Percentiles rank a stretch among this genome's conserved stretches.
phyloP scores from a whole-genome alignment of 352 stramenopile genomes.

The Pythium rhizo-oryzae region DNA sequence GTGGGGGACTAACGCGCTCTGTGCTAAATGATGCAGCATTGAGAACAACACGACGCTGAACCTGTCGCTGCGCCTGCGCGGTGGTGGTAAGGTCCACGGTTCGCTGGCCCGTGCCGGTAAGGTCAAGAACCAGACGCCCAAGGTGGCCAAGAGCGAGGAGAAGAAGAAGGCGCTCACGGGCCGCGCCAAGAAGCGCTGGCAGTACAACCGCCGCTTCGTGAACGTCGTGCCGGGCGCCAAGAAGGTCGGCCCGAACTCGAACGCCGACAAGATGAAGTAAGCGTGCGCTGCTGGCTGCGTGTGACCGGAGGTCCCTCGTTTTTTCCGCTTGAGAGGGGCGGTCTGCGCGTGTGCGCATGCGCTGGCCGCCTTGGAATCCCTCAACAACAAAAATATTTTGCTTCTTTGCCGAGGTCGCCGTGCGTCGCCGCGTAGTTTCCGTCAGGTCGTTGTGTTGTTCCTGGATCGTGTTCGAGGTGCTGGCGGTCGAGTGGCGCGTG shows the following conservation, averaged over 20 bases:
- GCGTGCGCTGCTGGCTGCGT: neutral
- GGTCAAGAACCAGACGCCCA: slow-evolving; percentile 99
- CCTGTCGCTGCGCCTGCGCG: slow-evolving; percentile 94
- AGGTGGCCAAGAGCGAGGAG: slow-evolving; percentile 99
- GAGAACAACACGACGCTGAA: slow-evolving; percentile 97
- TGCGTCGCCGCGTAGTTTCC: slow-evolving; percentile 4
- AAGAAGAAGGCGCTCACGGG: slow-evolving; percentile 97
- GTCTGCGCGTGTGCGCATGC: neutral
- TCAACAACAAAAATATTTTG: slow-evolving; percentile 27
- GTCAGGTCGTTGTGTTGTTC: slow-evolving; percentile 1
- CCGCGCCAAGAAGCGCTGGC: slow-evolving; percentile 99
- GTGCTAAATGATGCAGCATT: slow-evolving; percentile 81
- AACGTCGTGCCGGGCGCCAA: slow-evolving; percentile 99
- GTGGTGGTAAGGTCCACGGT: slow-evolving; percentile 99
- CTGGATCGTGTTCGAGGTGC: neutral
- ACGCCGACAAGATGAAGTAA: slow-evolving; percentile 91
- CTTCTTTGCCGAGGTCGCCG: slow-evolving; percentile 28
- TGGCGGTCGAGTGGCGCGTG: neutral
- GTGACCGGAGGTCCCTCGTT: neutral
- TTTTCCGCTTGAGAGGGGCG: slow-evolving; percentile 28
- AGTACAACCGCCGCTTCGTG: slow-evolving; percentile 99
- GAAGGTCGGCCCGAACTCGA: slow-evolving; percentile 98
- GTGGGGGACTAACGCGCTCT: neutral
- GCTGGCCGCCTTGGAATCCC: slow-evolving; percentile 18
- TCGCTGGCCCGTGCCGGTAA: slow-evolving; percentile 99